Conservation (phyloP, 805 yeast genomes). For the Wickerhamiella brachini region DNA sequence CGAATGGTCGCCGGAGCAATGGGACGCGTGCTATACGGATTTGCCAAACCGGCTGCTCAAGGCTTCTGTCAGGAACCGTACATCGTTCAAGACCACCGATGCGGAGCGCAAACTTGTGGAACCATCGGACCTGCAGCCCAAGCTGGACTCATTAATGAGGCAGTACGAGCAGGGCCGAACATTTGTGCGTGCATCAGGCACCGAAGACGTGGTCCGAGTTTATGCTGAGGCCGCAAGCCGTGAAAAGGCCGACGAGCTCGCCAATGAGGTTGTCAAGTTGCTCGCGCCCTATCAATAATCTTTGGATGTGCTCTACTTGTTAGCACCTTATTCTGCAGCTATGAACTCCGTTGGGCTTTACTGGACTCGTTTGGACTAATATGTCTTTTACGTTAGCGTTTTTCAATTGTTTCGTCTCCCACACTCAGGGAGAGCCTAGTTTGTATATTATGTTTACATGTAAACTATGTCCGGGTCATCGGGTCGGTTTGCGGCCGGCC, state of each 20-base stretch:
- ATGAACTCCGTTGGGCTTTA: no score
- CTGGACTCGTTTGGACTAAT: no score
- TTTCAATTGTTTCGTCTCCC: no score
- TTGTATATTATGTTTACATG: background rate
- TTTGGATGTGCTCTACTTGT: no score
- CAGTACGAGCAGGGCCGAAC: conserved; percentile 55
- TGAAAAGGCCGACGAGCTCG: conserved; percentile 35
- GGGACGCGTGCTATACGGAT: conserved; percentile 71
- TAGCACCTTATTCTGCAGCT: no score
- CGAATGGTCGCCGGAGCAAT: conserved; percentile 44
- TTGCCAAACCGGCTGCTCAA: conserved; percentile 77
- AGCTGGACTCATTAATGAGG: conserved; percentile 53
- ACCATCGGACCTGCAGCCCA: conserved; percentile 64
- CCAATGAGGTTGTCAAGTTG: conserved; percentile 20
- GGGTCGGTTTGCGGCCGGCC: background rate
- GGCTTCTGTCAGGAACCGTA: conserved; percentile 72
- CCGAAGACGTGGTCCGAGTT: conserved; percentile 93
- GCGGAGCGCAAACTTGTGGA: conserved; percentile 73
- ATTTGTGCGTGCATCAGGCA: conserved; percentile 93
- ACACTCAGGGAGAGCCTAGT: background rate
- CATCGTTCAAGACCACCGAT: conserved; percentile 66
- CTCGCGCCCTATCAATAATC: conserved; percentile 6
- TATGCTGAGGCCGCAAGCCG: conserved; percentile 72
- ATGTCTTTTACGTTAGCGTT: no score
- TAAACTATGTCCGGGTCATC: background rate